Evolutionary conservation across 108 stramenopile genomes (phyloP).

Genomic region (Nitzschia sp.): DNA sequence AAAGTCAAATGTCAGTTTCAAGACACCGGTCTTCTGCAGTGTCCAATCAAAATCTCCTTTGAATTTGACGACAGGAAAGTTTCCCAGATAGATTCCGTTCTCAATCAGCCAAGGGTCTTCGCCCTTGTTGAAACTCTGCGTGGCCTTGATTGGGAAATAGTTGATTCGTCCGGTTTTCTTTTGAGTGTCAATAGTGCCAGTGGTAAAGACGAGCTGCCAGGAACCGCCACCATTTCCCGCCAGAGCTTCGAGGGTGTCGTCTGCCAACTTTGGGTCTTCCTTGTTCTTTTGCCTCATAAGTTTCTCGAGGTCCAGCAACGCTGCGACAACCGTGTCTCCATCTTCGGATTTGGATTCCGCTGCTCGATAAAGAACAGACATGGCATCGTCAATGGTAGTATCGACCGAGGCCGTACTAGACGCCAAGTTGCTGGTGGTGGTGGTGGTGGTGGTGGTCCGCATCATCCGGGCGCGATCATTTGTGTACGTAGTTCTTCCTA

Average conservation of each 20-base stretch:
- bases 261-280: constrained; percentile 37
- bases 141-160: constrained; percentile 88
- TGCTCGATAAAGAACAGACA: constrained; percentile 53
- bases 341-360: constrained; percentile 83
- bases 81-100: constrained; percentile 86
- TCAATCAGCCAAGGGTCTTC: constrained; percentile 58
- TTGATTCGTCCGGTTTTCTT: constrained; percentile 71
- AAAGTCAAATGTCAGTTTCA: constrained; percentile 88
- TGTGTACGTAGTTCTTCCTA: neutral
- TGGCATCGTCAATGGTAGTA: constrained; percentile 41
- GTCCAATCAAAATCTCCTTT: constrained; percentile 74
- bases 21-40: constrained; percentile 39
- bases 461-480: neutral
- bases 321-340: constrained; percentile 63
- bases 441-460: neutral
- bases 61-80: constrained; percentile 77
- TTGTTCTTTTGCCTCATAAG: constrained; percentile 62
- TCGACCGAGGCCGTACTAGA: constrained; percentile 21
- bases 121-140: constrained; percentile 78
- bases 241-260: constrained; percentile 17
- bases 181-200: constrained; percentile 85
- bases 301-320: constrained; percentile 67
- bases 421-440: neutral
- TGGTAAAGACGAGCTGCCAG: constrained; percentile 93
- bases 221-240: constrained; percentile 28